Evolutionary conservation across 768 basidiomycete species (phyloP).

Genomic region (Suillus decipiens): DNA sequence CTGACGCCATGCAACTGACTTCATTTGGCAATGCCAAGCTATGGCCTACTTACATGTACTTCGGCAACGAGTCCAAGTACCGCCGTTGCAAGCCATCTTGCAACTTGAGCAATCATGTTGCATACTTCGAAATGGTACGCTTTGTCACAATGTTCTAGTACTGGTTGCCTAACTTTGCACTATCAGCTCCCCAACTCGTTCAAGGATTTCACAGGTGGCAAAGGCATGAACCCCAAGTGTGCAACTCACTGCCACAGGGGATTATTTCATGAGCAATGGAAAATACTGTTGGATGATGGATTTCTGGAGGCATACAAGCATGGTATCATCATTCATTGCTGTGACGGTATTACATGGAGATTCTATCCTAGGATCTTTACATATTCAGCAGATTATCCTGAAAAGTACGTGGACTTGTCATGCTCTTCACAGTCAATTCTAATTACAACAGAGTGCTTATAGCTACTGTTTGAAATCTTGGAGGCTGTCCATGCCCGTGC

Average conservation of each 20-base stretch:
- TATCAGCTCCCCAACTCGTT: background rate
- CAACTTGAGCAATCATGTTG: no score
- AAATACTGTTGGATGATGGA: slow-evolving; percentile 13
- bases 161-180: no score
- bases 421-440: slow-evolving; percentile 19
- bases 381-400: slow-evolving; percentile 23
- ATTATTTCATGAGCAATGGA: slow-evolving; percentile 15
- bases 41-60: no score
- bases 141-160: no score
- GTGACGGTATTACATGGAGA: slow-evolving; percentile 13
- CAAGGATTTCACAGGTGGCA: slow-evolving; percentile 6
- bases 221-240: slow-evolving; percentile 1
- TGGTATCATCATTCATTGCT: slow-evolving; percentile 17
- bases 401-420: slow-evolving; percentile 16
- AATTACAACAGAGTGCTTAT: background rate
- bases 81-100: no score
- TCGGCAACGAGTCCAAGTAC: no score
- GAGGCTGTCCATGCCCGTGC: slow-evolving; percentile 20
- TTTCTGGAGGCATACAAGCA: slow-evolving; percentile 19
- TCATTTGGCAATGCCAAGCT: no score
- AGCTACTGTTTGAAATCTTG: background rate
- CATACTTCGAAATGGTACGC: no score
- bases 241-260: slow-evolving; percentile 18
- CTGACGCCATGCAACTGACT: no score
- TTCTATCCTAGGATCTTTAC: slow-evolving; percentile 22